A percentile compares a stretch with the other conserved stretches of the same genome.
These are phyloP conservation scores for Pythium dissimile DNA, from an alignment of 352 stramenopile genomes.

Conservation along the genomic window DNA sequence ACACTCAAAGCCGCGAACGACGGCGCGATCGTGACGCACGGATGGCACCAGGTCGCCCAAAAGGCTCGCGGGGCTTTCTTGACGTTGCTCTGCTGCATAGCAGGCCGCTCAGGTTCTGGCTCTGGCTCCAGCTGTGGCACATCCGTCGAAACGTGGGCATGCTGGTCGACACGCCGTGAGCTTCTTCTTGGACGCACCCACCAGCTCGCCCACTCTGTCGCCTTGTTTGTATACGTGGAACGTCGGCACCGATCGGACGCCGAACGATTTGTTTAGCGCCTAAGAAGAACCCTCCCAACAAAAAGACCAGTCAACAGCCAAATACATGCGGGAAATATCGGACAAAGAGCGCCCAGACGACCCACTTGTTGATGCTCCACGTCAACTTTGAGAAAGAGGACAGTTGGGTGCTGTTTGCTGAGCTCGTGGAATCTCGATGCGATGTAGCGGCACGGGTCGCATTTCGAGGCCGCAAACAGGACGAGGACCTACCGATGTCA, in stretches of 20 bases:
- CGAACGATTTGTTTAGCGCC: not conserved
- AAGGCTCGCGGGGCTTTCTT: too few relatives aligned
- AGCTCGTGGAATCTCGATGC: conserved; percentile 74
- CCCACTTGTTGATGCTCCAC: conserved; percentile 71
- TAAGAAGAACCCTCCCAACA: not conserved
- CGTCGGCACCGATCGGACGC: not conserved
- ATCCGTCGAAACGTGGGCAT: too few relatives aligned
- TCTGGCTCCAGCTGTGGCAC: conserved; percentile 50
- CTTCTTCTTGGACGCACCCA: too few relatives aligned
- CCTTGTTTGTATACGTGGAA: conserved; percentile 11
- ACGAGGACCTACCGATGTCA: conserved; percentile 56
- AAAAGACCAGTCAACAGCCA: not conserved
- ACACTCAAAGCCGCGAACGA: conserved; percentile 66
- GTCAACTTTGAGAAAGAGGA: conserved; percentile 85
- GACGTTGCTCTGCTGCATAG: conserved; percentile 26
- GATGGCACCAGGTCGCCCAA: conserved; percentile 81
- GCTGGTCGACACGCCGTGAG: too few relatives aligned
- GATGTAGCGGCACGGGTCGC: conserved; percentile 77
- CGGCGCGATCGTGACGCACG: conserved; percentile 76
- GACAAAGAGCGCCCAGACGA: not conserved
- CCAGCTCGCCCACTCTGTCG: too few relatives aligned
- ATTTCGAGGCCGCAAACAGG: conserved; percentile 86
- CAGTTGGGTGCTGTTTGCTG: conserved; percentile 68
- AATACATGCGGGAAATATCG: too few relatives aligned
- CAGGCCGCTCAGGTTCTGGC: not conserved